Evolutionary conservation across 441 rosid genomes (phyloP).

Genomic region (Daphne laureola): DNA sequence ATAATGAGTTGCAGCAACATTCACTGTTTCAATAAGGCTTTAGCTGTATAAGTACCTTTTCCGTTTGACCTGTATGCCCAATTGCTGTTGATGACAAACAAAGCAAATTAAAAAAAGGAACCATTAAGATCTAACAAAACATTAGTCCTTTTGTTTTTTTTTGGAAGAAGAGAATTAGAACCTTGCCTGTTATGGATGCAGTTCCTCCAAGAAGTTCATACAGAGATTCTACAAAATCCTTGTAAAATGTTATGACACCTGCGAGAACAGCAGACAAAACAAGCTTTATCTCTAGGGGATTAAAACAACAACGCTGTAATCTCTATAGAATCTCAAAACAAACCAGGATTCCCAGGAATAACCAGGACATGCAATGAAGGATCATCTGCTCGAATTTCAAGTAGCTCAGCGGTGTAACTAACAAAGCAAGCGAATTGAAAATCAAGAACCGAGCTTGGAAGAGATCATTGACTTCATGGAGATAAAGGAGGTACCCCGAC

Average conservation of each 20-base stretch:
- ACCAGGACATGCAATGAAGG: conserved; percentile 53
- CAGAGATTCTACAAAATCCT: conserved; percentile 65
- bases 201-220: conserved; percentile 48
- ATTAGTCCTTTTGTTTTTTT: background rate
- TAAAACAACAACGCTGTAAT: background rate
- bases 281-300: background rate
- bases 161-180: background rate
- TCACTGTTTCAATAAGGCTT: background rate
- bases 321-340: background rate
- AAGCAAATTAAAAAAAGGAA: no score
- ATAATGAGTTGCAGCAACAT: background rate
- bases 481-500: conserved; percentile 28
- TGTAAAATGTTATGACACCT: conserved; percentile 72
- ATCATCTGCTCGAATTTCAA: conserved; percentile 55
- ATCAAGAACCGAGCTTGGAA: background rate
- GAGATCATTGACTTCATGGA: background rate
- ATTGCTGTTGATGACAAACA: conserved; percentile 35
- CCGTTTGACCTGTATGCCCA: conserved; percentile 64
- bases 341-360: conserved; percentile 84
- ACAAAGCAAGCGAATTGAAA: conserved; percentile 5
- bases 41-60: conserved; percentile 38
- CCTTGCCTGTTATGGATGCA: conserved; percentile 55
- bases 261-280: conserved; percentile 9
- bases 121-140: no score
- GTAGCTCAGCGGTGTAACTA: conserved; percentile 58